A percentile compares a stretch with the other conserved stretches of the same genome.
Conservation (phyloP, 306 rosid species). For the Ammopiptanthus mongolicus region DNA sequence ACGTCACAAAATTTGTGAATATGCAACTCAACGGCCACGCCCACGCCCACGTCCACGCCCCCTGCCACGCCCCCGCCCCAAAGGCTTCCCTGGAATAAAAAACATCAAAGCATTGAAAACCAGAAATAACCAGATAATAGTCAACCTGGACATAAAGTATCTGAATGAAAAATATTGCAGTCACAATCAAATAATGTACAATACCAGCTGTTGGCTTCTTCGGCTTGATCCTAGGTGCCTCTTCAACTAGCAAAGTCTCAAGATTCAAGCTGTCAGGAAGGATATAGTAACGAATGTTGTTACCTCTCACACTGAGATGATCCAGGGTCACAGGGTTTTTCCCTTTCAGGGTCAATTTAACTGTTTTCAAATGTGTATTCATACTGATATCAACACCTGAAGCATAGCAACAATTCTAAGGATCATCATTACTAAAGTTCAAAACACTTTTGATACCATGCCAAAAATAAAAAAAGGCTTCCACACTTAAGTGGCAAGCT, state of each 20-base stretch:
- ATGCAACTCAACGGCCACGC: conserved; percentile 52
- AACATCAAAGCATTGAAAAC: conserved; percentile 1
- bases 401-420: conserved; percentile 12
- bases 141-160: neutral
- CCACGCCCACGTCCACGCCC: conserved; percentile 92
- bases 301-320: conserved; percentile 96
- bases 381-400: conserved; percentile 55
- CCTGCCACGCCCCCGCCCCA: conserved; percentile 78
- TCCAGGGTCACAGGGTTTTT: conserved; percentile 91
- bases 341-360: conserved; percentile 85
- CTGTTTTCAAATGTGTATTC: conserved; percentile 89
- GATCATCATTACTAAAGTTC: conserved; percentile 7
- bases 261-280: conserved; percentile 51
- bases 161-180: neutral
- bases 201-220: conserved; percentile 94
- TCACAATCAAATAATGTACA: neutral
- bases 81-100: conserved; percentile 58
- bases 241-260: conserved; percentile 44
- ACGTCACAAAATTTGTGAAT: conserved; percentile 31
- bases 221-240: conserved; percentile 80
- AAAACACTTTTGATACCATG: conserved; percentile 20
- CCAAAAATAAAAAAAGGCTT: neutral
- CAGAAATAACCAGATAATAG: neutral
- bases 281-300: conserved; percentile 78
- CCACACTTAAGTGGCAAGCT: neutral